phyloP scores from a whole-genome alignment of 1,139 yeast species.

The Suhomyces coccinellae region DNA sequence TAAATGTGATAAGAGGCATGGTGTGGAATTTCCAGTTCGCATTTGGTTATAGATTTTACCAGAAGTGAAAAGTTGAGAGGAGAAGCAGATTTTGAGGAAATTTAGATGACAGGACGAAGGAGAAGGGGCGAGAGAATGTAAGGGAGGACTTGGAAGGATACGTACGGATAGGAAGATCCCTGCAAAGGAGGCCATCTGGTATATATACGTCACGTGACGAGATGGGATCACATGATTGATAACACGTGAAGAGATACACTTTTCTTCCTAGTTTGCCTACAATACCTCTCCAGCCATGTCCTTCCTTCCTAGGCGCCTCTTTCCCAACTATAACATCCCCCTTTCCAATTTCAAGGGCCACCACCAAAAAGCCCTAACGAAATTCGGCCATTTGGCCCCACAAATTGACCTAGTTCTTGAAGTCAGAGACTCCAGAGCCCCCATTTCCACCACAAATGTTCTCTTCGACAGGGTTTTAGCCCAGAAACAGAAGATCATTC shows the following conservation, averaged over 20 bases:
- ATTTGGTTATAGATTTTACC: not conserved
- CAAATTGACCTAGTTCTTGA: slow-evolving; percentile 82
- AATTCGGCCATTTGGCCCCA: slow-evolving; percentile 69
- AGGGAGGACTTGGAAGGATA: too few relatives aligned
- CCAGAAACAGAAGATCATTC: slow-evolving; percentile 55
- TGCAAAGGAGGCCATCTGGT: too few relatives aligned
- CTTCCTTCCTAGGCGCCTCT: slow-evolving; percentile 45
- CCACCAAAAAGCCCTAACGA: slow-evolving; percentile 76
- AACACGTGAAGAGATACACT: not conserved
- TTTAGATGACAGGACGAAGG: not conserved
- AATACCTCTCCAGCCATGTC: slow-evolving; percentile 23
- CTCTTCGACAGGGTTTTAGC: slow-evolving; percentile 70
- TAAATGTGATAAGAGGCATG: slow-evolving; percentile 84
- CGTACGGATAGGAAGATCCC: too few relatives aligned
- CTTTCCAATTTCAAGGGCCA: slow-evolving; percentile 89
- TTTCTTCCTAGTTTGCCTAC: not conserved
- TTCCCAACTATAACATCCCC: slow-evolving; percentile 71
- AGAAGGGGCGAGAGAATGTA: not conserved
- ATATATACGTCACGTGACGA: not conserved
- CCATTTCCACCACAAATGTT: slow-evolving; percentile 77
- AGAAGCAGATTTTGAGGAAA: not conserved
- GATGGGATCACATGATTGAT: not conserved
- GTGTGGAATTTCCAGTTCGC: not conserved
- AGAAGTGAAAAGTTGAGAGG: not conserved
- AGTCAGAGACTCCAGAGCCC: slow-evolving; percentile 86